Base-by-base conservation (phyloP, 495 filamentous ascomycete genomes). In the Sabuloglossum arenarium region DNA sequence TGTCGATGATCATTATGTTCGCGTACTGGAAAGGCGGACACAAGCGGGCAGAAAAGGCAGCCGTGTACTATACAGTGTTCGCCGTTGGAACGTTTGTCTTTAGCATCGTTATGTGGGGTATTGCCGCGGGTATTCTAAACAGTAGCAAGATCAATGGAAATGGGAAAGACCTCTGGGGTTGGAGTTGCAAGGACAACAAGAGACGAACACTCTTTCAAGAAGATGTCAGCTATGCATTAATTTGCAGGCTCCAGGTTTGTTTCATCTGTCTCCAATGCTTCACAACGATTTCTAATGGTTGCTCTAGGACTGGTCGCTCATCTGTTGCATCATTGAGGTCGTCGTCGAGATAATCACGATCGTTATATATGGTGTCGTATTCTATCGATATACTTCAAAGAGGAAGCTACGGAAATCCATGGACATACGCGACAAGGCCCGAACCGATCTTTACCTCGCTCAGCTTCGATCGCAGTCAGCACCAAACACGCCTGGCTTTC, bases 251-350 rank as follows among this genome's bases (percentile, higher is more conserved):
- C 58, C 87, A 91, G 77, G 86, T 88, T 71, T 69, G 79, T 61
- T 39, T 31, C 56, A 34, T 27, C 37, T 21, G 30, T 19, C 39
- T 45, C 59, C 54, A 53, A 46, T 39, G 45, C n/a, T 16, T 14
- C 34, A 14, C 34, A 32, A 32, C 28, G 6, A 28, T 27, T 28
- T 30, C 31, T 37, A 27, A 16, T 32, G 25, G 16, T 21, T 27
- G 1, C 27, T 56, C 34, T 63, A 95, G 84, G 86, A 94, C 69
- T 99, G 91, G 91, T 78, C 84, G 21, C 78, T 99, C 51, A 82
- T 99, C 62, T 99, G 91, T 74, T 85, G 85, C 65, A 84, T 99
- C 64, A 97, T 99, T 70, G 91, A 99, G 71, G 77, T 99, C 60
- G 84, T 93, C 55, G 76, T 99, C 60, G 91, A 99, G 69, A 29